Base-by-base conservation (phyloP, 1,139 yeast genomes). In the Pichia sp. region DNA sequence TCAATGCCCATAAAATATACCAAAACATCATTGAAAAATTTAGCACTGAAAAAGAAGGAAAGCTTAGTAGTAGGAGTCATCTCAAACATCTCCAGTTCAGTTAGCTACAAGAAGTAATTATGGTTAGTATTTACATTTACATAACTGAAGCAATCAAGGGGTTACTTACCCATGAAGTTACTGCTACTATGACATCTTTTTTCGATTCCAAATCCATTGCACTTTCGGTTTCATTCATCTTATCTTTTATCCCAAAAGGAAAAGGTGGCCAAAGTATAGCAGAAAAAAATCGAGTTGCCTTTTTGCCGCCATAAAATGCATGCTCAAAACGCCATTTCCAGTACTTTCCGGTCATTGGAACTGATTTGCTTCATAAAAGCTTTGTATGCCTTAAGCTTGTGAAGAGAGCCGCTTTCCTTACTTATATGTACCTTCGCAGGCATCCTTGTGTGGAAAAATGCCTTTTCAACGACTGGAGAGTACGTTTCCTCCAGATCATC, bases 391-490 rank as follows among this genome's bases (percentile, higher is more conserved):
- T 34, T 34, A 16, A 16, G 23, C 23, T 16, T 16, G 23, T 16
- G 23, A 16, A 16, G 23, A 16, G 23, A 16, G 23, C 23, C 23
- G 23, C 23, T 16, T 16, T 16, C 23, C 2, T 16, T 16, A 16
- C 23, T 16, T 16, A 16, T 16, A 16, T 16, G 23, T 16, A 16
- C 23, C 23, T 16, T 16, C 23, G 23, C 23, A 16, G 23, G 23
- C 23, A 16, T 16, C 23, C 23, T 16, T 16, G 23, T 44, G 23
- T 47, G 45, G 37, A 47, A 54, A 1, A 52, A 38, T 5, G 58
- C 47, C 36, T 46, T 49, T 29, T 55, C 58, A 27, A 54, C 44
- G 10, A 37, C 42, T 1, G 60, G 53, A 3, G 11, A 37, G 29
- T 43, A 54, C 3, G 39, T 38, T 33, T 48, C 51, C 29, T 16